These are phyloP conservation scores for Globisporangium takayamanum DNA, from an alignment of 352 stramenopile genomes.

Conservation along the genomic window DNA sequence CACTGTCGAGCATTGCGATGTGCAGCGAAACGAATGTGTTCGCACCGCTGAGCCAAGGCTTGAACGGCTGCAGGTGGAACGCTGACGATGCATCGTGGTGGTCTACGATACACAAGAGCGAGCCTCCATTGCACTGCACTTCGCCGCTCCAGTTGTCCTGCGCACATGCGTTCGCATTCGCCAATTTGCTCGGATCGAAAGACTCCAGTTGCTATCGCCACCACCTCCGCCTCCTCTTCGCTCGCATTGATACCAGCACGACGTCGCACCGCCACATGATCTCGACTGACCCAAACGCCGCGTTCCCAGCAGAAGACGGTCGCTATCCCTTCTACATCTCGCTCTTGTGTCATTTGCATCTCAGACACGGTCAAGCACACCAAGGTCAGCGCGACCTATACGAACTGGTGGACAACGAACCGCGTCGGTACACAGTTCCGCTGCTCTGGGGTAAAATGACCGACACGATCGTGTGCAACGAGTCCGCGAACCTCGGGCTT, in stretches of 20 bases:
- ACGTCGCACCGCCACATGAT: slow-evolving; percentile 18
- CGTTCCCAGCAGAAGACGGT: slow-evolving; percentile 30
- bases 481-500: slow-evolving; percentile 64
- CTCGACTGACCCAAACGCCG: slow-evolving; percentile 12
- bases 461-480: slow-evolving; percentile 70
- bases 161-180: too few species aligned
- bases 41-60: too few species aligned
- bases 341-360: slow-evolving; percentile 55
- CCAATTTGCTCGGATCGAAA: not conserved
- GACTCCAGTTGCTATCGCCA: not conserved
- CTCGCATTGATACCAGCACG: not conserved
- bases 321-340: slow-evolving; percentile 92
- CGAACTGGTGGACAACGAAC: slow-evolving; percentile 17
- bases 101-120: too few species aligned
- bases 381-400: slow-evolving; percentile 32
- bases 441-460: slow-evolving; percentile 66
- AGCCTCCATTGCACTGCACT: too few species aligned
- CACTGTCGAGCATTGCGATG: too few species aligned
- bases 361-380: slow-evolving; percentile 19
- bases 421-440: slow-evolving; percentile 36
- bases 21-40: too few species aligned
- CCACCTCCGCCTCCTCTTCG: not conserved
- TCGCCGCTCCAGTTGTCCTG: too few species aligned
- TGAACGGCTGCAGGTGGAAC: too few species aligned
- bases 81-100: too few species aligned